These are phyloP conservation scores for Pyrenopolyporus hunteri DNA, from an alignment of 495 filamentous ascomycete species.

Conservation along the genomic window DNA sequence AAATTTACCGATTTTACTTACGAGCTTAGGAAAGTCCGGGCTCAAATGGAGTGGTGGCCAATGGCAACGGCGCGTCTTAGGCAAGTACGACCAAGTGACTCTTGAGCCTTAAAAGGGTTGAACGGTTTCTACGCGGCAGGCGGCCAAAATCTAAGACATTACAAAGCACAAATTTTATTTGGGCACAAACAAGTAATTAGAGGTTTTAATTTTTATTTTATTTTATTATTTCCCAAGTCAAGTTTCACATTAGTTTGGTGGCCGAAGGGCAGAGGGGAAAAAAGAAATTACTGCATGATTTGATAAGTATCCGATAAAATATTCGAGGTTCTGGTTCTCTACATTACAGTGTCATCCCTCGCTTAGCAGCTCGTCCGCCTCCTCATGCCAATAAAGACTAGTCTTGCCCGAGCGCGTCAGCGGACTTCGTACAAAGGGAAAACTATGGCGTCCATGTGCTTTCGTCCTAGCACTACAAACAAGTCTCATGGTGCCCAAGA, in stretches of 20 bases:
- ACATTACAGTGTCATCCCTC: constrained; percentile 21
- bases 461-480: background rate
- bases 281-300: constrained; percentile 3
- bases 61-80: background rate
- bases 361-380: background rate
- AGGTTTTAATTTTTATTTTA: too few relatives aligned
- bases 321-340: too few relatives aligned
- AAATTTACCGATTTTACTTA: constrained; percentile 2
- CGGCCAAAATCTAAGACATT: constrained; percentile 29
- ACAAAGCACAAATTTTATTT: constrained; percentile 10
- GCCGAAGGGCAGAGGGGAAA: too few relatives aligned
- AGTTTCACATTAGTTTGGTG: too few relatives aligned
- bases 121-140: constrained; percentile 20
- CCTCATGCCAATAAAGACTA: constrained; percentile 44
- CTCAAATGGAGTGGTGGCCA: constrained; percentile 7
- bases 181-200: background rate
- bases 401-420: constrained; percentile 40
- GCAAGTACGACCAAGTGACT: constrained; percentile 9
- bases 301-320: constrained; percentile 8
- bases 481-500: background rate
- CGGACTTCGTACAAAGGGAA: constrained; percentile 29
- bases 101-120: constrained; percentile 16
- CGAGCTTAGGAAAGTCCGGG: constrained; percentile 10
- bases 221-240: too few relatives aligned
- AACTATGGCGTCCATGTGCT: constrained; percentile 1